A percentile compares a stretch with the other conserved stretches of the same genome.
These are phyloP conservation scores for Linnemannia elongata DNA, from an alignment of 192 early-diverging fungal genomes.

Conservation along the genomic window DNA sequence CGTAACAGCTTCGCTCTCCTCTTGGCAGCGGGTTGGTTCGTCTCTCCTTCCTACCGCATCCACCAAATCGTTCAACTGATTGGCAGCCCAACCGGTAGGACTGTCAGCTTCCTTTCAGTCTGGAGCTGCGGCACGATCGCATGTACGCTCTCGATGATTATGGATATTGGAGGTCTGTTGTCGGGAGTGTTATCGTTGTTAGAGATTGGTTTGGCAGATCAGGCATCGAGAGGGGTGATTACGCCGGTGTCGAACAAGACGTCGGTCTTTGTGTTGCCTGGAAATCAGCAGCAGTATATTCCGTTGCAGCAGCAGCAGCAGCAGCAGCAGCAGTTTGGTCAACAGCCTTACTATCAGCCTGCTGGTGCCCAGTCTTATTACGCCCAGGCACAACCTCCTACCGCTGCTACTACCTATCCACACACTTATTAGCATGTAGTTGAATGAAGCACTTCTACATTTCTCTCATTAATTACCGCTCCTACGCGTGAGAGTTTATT, in stretches of 20 bases:
- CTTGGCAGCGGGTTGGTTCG: slow-evolving; percentile 16
- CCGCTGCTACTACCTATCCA: background rate
- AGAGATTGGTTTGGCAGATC: background rate
- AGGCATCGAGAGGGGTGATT: background rate
- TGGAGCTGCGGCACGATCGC: background rate
- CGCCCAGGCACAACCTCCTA: slow-evolving; percentile 1
- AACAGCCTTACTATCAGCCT: background rate
- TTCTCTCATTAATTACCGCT: background rate
- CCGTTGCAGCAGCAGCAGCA: slow-evolving; percentile 17
- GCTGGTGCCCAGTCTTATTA: slow-evolving; percentile 7
- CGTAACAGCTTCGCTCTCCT: slow-evolving; percentile 1
- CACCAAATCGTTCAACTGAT: background rate
- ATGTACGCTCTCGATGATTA: background rate
- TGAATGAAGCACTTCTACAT: background rate
- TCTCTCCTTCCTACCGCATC: slow-evolving; percentile 17
- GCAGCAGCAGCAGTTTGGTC: slow-evolving; percentile 7
- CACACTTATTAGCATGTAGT: background rate
- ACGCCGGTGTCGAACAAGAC: background rate
- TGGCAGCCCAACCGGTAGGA: background rate
- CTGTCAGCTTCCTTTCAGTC: background rate
- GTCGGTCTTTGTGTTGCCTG: slow-evolving; percentile 13
- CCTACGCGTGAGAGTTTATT: background rate
- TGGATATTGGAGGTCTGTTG: slow-evolving; percentile 2
- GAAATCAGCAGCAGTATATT: slow-evolving; percentile 24
- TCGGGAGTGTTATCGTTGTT: background rate